phyloP scores from a whole-genome alignment of 768 basidiomycete genomes.

The Candolleomyces aberdarensis region DNA sequence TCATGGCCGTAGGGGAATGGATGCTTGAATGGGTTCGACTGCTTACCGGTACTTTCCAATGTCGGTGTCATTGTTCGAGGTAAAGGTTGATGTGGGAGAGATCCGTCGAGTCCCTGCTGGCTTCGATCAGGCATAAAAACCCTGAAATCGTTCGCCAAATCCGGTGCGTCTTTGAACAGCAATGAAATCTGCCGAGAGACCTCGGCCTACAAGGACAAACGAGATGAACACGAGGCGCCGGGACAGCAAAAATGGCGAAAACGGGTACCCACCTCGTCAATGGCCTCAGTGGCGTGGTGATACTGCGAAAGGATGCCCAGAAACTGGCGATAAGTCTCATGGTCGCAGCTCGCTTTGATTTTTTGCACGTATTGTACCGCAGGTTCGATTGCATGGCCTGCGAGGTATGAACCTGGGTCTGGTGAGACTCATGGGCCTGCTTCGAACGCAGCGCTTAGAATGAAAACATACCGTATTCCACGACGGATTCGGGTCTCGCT shows the following conservation, averaged over 20 bases:
- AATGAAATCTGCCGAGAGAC: conserved; percentile 65
- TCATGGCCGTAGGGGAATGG: not conserved
- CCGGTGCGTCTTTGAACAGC: conserved; percentile 74
- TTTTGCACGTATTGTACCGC: conserved; percentile 96
- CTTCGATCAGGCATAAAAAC: conserved; percentile 70
- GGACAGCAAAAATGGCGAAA: conserved; percentile 5
- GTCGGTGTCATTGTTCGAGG: conserved; percentile 11
- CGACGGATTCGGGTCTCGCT: conserved; percentile 10
- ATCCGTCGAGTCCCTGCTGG: conserved; percentile 41
- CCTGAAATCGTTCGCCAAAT: conserved; percentile 69
- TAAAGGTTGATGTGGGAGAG: conserved; percentile 28
- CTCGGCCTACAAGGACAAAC: conserved; percentile 44
- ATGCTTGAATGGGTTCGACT: too few relatives aligned
- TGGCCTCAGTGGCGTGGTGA: conserved; percentile 56
- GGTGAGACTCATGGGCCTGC: not conserved
- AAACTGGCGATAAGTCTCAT: conserved; percentile 81
- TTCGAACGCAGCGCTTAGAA: not conserved
- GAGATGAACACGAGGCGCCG: conserved; percentile 12
- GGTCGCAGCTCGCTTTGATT: conserved; percentile 91
- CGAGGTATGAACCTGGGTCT: conserved; percentile 20
- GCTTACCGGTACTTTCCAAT: not conserved
- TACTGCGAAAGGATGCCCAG: conserved; percentile 70
- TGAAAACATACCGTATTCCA: conserved; percentile 11
- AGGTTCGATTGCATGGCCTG: conserved; percentile 55
- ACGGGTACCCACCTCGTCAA: conserved; percentile 47